These are phyloP conservation scores for Vigna nakashimae DNA, from an alignment of 306 rosid genomes.

Conservation along the genomic window DNA sequence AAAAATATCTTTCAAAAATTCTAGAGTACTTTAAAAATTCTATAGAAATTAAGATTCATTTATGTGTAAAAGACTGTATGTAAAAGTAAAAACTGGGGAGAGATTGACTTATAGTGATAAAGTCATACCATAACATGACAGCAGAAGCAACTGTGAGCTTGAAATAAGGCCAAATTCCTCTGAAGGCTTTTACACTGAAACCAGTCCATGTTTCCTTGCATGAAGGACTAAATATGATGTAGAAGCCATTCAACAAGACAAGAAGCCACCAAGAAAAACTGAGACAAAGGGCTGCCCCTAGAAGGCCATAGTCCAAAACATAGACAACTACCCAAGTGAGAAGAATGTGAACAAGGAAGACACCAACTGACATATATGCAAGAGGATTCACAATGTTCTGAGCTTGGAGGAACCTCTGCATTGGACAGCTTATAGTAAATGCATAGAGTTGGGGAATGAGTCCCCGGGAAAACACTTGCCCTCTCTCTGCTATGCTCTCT, in stretches of 20 bases:
- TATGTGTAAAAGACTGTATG: not conserved
- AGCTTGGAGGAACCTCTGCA: slow-evolving; percentile 84
- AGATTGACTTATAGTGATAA: slow-evolving; percentile 26
- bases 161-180: slow-evolving; percentile 78
- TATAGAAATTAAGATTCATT: not conserved
- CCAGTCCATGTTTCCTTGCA: slow-evolving; percentile 88
- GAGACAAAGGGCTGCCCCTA: slow-evolving; percentile 70
- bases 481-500: slow-evolving; percentile 55
- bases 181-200: slow-evolving; percentile 61
- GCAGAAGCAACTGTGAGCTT: slow-evolving; percentile 77
- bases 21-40: not conserved
- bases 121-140: slow-evolving; percentile 59
- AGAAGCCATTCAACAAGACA: slow-evolving; percentile 58
- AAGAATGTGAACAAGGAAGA: slow-evolving; percentile 61
- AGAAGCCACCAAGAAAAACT: slow-evolving; percentile 84
- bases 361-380: slow-evolving; percentile 70
- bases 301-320: slow-evolving; percentile 61
- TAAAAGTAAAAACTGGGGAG: not conserved
- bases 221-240: slow-evolving; percentile 65
- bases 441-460: slow-evolving; percentile 73
- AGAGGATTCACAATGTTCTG: slow-evolving; percentile 84
- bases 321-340: slow-evolving; percentile 64
- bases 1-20: too few relatives aligned
- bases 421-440: slow-evolving; percentile 72
- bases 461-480: slow-evolving; percentile 63